Evolutionary conservation across 805 yeast genomes (phyloP).

Genomic region (Ogataea nitratoaversa): DNA sequence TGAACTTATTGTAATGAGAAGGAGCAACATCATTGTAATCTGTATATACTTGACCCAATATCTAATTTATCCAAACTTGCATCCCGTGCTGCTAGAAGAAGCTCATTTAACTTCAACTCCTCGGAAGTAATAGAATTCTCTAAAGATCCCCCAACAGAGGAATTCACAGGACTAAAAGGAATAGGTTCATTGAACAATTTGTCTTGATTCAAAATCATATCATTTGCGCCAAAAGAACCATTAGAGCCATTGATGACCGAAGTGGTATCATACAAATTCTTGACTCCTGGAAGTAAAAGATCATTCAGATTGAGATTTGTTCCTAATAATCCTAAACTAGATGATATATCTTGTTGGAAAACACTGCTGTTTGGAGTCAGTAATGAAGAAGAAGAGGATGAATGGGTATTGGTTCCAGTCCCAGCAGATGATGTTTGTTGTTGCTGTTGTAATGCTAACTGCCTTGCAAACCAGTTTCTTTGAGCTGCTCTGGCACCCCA

Average conservation of each 20-base stretch:
- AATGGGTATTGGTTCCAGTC: conserved; percentile 3
- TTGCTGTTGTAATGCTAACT: conserved; percentile 28
- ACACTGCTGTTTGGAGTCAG: not conserved
- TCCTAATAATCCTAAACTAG: conserved; percentile 23
- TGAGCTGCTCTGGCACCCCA: conserved; percentile 73
- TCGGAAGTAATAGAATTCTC: conserved; percentile 17
- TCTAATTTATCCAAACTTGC: conserved; percentile 53
- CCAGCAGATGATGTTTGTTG: conserved; percentile 1
- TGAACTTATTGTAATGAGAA: too few relatives aligned
- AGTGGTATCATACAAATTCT: conserved; percentile 1
- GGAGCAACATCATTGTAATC: conserved; percentile 28
- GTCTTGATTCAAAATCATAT: conserved; percentile 14
- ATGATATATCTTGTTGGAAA: conserved; percentile 16
- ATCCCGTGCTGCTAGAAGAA: conserved; percentile 52
- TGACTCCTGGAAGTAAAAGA: conserved; percentile 9
- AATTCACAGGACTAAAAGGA: conserved; percentile 23
- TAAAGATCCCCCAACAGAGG: conserved; percentile 13
- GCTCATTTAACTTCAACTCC: conserved; percentile 42
- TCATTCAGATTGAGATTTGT: conserved; percentile 21
- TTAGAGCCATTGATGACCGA: conserved; percentile 1
- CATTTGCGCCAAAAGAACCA: conserved; percentile 2
- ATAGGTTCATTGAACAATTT: conserved; percentile 23
- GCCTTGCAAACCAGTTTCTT: conserved; percentile 34
- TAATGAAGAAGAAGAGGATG: conserved; percentile 5
- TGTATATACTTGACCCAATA: conserved; percentile 37